Percentiles rank a stretch among this genome's conserved stretches.
Evolutionary conservation across 257 asterid species (phyloP).

Genomic region (Linaria vulgaris): DNA sequence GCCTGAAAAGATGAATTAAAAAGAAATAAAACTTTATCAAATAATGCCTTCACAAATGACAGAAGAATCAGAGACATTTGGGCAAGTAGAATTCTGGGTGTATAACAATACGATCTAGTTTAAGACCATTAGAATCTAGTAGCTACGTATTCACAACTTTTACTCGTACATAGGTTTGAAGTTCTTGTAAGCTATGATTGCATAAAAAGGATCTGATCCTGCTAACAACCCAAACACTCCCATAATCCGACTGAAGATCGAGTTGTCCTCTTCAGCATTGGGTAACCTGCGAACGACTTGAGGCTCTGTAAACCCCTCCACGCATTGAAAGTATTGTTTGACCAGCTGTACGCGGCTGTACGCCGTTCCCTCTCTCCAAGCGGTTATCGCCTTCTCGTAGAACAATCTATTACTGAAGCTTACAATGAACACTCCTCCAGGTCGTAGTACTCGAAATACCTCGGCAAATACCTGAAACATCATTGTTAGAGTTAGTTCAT

Average conservation of each 20-base stretch:
- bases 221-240: slow-evolving; percentile 43
- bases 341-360: slow-evolving; percentile 66
- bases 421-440: slow-evolving; percentile 74
- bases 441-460: slow-evolving; percentile 54
- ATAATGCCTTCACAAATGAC: too few species aligned
- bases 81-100: too few species aligned
- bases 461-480: slow-evolving; percentile 58
- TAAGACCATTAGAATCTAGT: too few species aligned
- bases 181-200: slow-evolving; percentile 67
- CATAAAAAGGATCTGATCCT: slow-evolving; percentile 76
- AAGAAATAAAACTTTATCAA: too few species aligned
- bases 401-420: slow-evolving; percentile 77
- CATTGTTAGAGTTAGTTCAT: too few species aligned
- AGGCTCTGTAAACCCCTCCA: slow-evolving; percentile 67
- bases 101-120: too few species aligned
- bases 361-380: slow-evolving; percentile 69
- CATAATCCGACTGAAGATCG: slow-evolving; percentile 38
- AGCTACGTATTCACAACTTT: background rate
- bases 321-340: slow-evolving; percentile 67
- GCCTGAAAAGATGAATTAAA: too few species aligned
- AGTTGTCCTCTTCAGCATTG: slow-evolving; percentile 20
- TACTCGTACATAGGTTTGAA: slow-evolving; percentile 53
- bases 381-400: slow-evolving; percentile 74
- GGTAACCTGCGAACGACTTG: slow-evolving; percentile 45
- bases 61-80: too few species aligned